phyloP scores from a whole-genome alignment of 352 stramenopile species.

The Globisporangium irregulare region DNA sequence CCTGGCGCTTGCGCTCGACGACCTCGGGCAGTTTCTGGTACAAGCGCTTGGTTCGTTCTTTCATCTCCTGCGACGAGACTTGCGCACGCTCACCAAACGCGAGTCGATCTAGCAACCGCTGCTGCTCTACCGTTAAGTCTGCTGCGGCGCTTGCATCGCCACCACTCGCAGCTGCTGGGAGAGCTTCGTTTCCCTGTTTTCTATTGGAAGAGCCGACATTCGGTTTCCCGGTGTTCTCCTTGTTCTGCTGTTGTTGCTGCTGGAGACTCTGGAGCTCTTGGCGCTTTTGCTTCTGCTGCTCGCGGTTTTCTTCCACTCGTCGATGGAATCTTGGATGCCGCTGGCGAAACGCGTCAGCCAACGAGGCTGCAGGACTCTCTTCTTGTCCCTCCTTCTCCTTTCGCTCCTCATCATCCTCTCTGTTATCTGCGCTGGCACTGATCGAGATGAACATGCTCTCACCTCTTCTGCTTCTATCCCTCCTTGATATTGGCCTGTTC shows the following conservation, averaged over 20 bases:
- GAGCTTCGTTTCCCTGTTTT: not conserved
- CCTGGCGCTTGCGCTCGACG: conserved; percentile 64
- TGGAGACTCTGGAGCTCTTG: conserved; percentile 19
- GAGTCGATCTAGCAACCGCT: conserved; percentile 42
- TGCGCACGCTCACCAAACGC: conserved; percentile 48
- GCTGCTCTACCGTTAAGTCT: conserved; percentile 19
- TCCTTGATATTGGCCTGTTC: not conserved
- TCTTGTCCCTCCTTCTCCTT: not conserved
- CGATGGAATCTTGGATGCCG: conserved; percentile 57
- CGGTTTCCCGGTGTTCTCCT: conserved; percentile 10
- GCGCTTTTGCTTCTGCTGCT: conserved; percentile 30
- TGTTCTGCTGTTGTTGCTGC: conserved; percentile 8
- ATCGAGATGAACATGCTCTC: conserved; percentile 11
- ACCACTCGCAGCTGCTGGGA: not conserved
- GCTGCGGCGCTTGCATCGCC: not conserved
- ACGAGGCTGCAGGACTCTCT: conserved; percentile 19
- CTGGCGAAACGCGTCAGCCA: conserved; percentile 59
- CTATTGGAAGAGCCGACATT: not conserved
- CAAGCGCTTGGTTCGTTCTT: conserved; percentile 51
- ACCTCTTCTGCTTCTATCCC: not conserved
- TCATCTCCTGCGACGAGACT: conserved; percentile 66
- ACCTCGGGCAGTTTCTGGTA: conserved; percentile 77
- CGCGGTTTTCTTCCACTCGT: conserved; percentile 24
- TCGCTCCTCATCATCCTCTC: not conserved
- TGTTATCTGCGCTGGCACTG: not conserved